phyloP scores from a whole-genome alignment of 768 basidiomycete species.

The Chalciporus chontae region DNA sequence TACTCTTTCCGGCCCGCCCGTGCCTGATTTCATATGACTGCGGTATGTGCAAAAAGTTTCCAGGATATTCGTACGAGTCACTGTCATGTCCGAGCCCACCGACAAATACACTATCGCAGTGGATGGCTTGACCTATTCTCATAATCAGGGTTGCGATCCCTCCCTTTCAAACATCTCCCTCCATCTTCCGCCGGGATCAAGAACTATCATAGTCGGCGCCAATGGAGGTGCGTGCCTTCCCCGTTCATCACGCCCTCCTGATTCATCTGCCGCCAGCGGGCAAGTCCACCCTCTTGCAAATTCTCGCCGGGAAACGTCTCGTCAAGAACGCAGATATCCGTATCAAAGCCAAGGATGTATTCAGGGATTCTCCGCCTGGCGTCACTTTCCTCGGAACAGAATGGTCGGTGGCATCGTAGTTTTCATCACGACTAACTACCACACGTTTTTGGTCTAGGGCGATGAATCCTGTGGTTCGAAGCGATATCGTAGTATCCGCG shows the following conservation, averaged over 20 bases:
- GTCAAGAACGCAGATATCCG: conserved; percentile 61
- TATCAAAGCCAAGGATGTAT: conserved; percentile 83
- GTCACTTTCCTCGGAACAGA: conserved; percentile 92
- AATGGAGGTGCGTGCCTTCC: conserved; percentile 72
- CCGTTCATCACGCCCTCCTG: neutral
- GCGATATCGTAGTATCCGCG: conserved; percentile 87
- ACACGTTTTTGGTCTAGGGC: conserved; percentile 54
- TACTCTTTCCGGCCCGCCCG: neutral
- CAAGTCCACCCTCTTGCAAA: conserved; percentile 93
- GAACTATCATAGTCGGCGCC: conserved; percentile 86
- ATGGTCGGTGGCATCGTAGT: conserved; percentile 52
- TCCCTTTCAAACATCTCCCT: conserved; percentile 67
- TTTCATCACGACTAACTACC: neutral
- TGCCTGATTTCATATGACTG: neutral
- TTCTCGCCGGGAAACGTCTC: conserved; percentile 88
- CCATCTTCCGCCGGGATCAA: conserved; percentile 65
- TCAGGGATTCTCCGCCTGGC: conserved; percentile 78
- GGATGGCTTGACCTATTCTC: conserved; percentile 53
- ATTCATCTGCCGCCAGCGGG: conserved; percentile 51
- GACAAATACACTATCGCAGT: conserved; percentile 33
- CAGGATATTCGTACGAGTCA: neutral
- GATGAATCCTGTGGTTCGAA: conserved; percentile 93
- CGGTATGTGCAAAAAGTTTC: neutral
- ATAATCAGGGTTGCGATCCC: conserved; percentile 39
- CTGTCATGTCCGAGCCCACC: conserved; percentile 1